Evolutionary conservation across 495 filamentous ascomycete genomes (phyloP).

Genomic region (Penicillium bialowiezense): DNA sequence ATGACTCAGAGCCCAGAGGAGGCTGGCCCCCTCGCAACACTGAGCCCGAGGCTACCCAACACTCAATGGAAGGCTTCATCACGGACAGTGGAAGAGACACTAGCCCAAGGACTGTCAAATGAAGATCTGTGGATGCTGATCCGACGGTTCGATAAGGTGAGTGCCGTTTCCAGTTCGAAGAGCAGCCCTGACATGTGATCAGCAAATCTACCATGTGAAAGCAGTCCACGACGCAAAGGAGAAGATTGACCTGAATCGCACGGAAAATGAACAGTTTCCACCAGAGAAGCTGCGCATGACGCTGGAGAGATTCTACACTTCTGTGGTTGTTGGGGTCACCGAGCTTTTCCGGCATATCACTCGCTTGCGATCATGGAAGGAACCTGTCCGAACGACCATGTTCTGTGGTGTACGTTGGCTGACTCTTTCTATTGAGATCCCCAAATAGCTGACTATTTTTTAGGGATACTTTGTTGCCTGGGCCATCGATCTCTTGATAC

Average conservation of each 20-base stretch:
- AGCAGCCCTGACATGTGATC: constrained; percentile 18
- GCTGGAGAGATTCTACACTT: constrained; percentile 83
- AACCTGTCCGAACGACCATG: constrained; percentile 61
- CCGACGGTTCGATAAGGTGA: constrained; percentile 80
- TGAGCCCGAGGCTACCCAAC: constrained; percentile 4
- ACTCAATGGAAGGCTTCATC: constrained; percentile 25
- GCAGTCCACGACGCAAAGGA: constrained; percentile 54
- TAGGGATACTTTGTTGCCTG: constrained; percentile 74
- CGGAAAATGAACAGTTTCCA: constrained; percentile 79
- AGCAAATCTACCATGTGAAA: constrained; percentile 91
- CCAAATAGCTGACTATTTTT: background rate
- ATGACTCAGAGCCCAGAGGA: constrained; percentile 5
- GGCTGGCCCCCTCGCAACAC: constrained; percentile 6
- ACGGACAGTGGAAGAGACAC: constrained; percentile 16
- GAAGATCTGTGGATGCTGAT: constrained; percentile 81
- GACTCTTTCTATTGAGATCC: no score
- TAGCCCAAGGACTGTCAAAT: constrained; percentile 60
- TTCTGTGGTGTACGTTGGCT: constrained; percentile 57
- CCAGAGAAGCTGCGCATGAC: constrained; percentile 81
- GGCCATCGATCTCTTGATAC: constrained; percentile 71
- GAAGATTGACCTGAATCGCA: constrained; percentile 75
- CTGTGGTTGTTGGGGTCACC: constrained; percentile 66
- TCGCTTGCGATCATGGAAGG: constrained; percentile 76
- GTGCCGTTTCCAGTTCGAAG: background rate
- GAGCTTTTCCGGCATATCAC: constrained; percentile 70